phyloP scores from a whole-genome alignment of 2,329 filamentous ascomycete species.

The Grosmannia huntii region DNA sequence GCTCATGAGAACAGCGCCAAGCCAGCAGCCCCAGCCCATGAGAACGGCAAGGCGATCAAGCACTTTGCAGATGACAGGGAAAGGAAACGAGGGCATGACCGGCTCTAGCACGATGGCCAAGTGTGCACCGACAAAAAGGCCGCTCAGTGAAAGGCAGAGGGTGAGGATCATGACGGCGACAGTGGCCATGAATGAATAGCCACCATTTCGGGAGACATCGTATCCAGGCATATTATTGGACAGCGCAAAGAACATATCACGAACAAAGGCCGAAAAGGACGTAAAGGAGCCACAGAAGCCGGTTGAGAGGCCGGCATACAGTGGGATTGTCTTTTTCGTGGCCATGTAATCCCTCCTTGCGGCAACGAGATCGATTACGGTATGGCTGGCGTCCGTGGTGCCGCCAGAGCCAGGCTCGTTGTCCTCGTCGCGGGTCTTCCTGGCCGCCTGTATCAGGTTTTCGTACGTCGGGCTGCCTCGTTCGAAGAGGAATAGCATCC shows the following conservation, averaged over 20 bases:
- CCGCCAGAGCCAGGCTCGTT: no score
- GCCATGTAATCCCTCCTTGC: slow-evolving; percentile 32
- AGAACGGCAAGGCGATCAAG: slow-evolving; percentile 52
- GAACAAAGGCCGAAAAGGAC: slow-evolving; percentile 56
- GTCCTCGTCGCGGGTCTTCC: no score
- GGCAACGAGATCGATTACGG: slow-evolving; percentile 22
- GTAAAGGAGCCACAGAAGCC: slow-evolving; percentile 64
- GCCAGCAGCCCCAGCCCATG: slow-evolving; percentile 63
- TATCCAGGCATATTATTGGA: slow-evolving; percentile 46
- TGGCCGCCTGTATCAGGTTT: neutral
- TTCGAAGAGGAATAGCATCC: neutral
- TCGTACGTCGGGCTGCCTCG: neutral
- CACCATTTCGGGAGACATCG: slow-evolving; percentile 44
- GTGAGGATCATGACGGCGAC: slow-evolving; percentile 64
- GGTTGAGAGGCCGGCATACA: slow-evolving; percentile 58
- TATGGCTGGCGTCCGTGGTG: no score
- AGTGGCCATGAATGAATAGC: slow-evolving; percentile 73
- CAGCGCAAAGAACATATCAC: slow-evolving; percentile 51
- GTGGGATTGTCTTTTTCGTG: slow-evolving; percentile 44
- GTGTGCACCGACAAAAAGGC: slow-evolving; percentile 61
- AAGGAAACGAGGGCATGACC: slow-evolving; percentile 47
- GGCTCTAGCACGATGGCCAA: slow-evolving; percentile 50
- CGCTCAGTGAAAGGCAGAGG: slow-evolving; percentile 55
- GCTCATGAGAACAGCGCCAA: slow-evolving; percentile 60
- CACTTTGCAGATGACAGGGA: slow-evolving; percentile 39